Evolutionary conservation across 164 flowering plant species (phyloP).

Genomic region (Stephania japonica): DNA sequence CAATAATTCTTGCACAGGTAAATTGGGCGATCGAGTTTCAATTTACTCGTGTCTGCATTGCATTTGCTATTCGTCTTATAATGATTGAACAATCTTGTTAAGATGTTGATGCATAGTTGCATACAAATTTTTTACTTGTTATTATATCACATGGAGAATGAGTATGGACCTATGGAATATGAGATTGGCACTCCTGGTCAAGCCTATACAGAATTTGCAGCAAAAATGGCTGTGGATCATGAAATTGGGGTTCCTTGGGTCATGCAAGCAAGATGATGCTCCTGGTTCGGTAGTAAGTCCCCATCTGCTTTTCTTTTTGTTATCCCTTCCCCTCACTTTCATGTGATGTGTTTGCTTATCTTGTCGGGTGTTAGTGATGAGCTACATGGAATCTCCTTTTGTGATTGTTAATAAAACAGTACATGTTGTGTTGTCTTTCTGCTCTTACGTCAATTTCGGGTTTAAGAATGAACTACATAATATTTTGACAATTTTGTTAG

Average conservation of each 20-base stretch:
- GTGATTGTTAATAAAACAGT: neutral
- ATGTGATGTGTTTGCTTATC: neutral
- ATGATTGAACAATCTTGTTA: neutral
- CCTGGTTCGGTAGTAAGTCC: conserved; percentile 71
- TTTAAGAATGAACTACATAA: too few relatives aligned
- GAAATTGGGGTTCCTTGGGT: conserved; percentile 31
- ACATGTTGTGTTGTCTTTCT: neutral
- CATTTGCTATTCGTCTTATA: neutral
- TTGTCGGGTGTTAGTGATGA: too few relatives aligned
- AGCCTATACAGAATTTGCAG: conserved; percentile 73
- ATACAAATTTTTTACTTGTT: neutral
- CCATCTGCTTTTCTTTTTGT: neutral
- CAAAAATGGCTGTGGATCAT: conserved; percentile 47
- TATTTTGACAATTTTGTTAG: neutral
- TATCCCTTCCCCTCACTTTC: too few relatives aligned
- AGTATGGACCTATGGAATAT: conserved; percentile 74
- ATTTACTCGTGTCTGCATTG: conserved; percentile 1
- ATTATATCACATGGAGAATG: conserved; percentile 59
- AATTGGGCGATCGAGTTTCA: neutral
- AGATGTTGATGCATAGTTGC: conserved; percentile 4
- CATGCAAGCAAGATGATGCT: conserved; percentile 90
- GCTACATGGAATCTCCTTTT: too few relatives aligned
- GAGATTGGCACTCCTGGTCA: conserved; percentile 76
- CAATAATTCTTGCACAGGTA: conserved; percentile 94
- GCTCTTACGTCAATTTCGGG: neutral